A percentile compares a stretch with the other conserved stretches of the same genome.
phyloP scores from a whole-genome alignment of 2,329 filamentous ascomycete genomes.

The Ophiocordyceps polyrhachis-furcata region DNA sequence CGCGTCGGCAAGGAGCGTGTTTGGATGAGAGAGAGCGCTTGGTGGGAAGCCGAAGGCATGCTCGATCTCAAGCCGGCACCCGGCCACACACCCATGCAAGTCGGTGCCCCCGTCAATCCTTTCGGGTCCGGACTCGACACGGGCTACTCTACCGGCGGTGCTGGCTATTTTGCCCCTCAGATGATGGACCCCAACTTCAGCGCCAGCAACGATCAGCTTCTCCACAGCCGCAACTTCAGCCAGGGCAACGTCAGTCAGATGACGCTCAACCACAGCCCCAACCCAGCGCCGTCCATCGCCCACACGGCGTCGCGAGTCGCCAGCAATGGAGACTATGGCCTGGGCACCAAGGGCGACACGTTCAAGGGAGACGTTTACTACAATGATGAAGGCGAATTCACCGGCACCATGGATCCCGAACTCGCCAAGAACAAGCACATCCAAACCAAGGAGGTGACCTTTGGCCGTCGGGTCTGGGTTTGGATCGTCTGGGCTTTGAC shows the following conservation, averaged over 20 bases:
- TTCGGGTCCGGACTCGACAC: conserved; percentile 38
- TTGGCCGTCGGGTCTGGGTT: conserved; percentile 59
- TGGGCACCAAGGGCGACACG: conserved; percentile 71
- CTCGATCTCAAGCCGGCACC: conserved; percentile 66
- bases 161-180: conserved; percentile 52
- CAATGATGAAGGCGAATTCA: conserved; percentile 47
- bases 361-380: conserved; percentile 59
- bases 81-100: conserved; percentile 9
- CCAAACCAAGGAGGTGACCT: conserved; percentile 45
- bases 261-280: conserved; percentile 22
- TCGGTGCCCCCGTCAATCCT: conserved; percentile 24
- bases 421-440: conserved; percentile 60
- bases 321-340: conserved; percentile 64
- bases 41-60: conserved; percentile 98
- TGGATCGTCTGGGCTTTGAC: conserved; percentile 69
- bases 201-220: conserved; percentile 54
- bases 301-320: conserved; percentile 38
- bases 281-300: conserved; percentile 38
- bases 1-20: conserved; percentile 78
- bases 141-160: conserved; percentile 47
- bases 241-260: conserved; percentile 37
- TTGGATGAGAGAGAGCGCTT: conserved; percentile 85
- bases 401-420: conserved; percentile 56
- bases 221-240: conserved; percentile 39
- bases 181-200: conserved; percentile 42